Base-by-base conservation (phyloP, 192 early-diverging fungal genomes). In the Pilobolus umbonatus region DNA sequence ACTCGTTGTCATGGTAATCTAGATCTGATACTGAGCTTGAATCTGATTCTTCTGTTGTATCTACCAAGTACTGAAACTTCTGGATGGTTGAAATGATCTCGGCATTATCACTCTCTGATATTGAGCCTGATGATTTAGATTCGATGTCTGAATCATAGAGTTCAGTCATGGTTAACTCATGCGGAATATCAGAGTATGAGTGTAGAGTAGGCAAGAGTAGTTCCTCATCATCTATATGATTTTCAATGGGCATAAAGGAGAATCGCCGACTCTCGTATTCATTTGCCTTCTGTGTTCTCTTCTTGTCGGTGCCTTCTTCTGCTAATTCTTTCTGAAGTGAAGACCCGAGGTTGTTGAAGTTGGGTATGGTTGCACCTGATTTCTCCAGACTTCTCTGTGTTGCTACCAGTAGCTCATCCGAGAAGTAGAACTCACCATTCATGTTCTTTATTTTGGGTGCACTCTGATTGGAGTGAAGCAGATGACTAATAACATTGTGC, bases 361-460 rank as follows among this genome's bases (percentile, higher is more conserved):
- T 84, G 25, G 95, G 96, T 84, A 98, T 90, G 5, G 80, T 60
- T 2, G 88, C 79, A 12, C 92, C 93, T 12, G 87, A 73, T 19
- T 81, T 78, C 55, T 95, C 90, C 12, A 99, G 77, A 39, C 88
- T 88, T 30, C 88, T 81, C 64, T 94, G 88, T 0, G 92, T 96
- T 29, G 81, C 80, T 47, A 79, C 71, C 29, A 94, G 72, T 58
- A 86, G 72, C 39, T 89, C 83, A 52, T 89, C 88, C 0, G 95
- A 90, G 65, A 99, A 99, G 43, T 85, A 79, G 4, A 98, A 79
- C 35, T 91, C 80, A 25, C 95, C 96, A 1, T 98, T 80, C n/a
- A 98, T 71, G 62, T 98, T 90, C 50, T 90, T 87, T 70, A 98
- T 96, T 42, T 82, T 79, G 22, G 92, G 93, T 6, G 93, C 91